phyloP scores from a whole-genome alignment of 805 yeast species.

The Pichia paraexigua region DNA sequence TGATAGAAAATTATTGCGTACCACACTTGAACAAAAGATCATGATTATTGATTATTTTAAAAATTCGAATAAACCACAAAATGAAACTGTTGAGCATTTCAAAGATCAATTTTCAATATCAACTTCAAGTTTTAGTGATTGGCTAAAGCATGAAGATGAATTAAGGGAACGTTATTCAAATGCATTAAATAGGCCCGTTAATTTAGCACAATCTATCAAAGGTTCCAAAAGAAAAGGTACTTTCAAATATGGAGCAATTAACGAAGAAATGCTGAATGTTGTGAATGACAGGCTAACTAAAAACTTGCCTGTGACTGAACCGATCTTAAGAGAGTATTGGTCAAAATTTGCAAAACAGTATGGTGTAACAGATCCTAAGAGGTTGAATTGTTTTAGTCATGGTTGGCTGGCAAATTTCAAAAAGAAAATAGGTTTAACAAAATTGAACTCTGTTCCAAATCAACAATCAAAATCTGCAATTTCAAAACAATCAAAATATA shows the following conservation, averaged over 20 bases:
- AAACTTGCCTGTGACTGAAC: slow-evolving; percentile 45
- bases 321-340: slow-evolving; percentile 51
- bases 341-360: slow-evolving; percentile 42
- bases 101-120: slow-evolving; percentile 44
- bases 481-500: not conserved
- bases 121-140: slow-evolving; percentile 53
- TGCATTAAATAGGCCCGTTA: slow-evolving; percentile 19
- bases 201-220: slow-evolving; percentile 18
- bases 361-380: slow-evolving; percentile 55
- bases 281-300: slow-evolving; percentile 38
- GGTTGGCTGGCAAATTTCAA: slow-evolving; percentile 60
- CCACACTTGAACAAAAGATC: slow-evolving; percentile 52
- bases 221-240: slow-evolving; percentile 37
- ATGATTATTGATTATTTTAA: slow-evolving; percentile 46
- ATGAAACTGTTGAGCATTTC: slow-evolving; percentile 48
- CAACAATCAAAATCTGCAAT: not conserved
- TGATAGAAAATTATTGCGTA: slow-evolving; percentile 24
- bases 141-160: slow-evolving; percentile 49
- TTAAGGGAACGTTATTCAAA: slow-evolving; percentile 38
- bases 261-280: slow-evolving; percentile 48
- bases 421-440: slow-evolving; percentile 38
- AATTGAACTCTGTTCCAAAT: not conserved
- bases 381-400: slow-evolving; percentile 47
- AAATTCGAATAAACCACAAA: slow-evolving; percentile 42
- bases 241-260: slow-evolving; percentile 50